Percentiles rank a stretch among this genome's conserved stretches.
Evolutionary conservation across 352 stramenopile species (phyloP).

Genomic region (Pythium aphanidermatum): DNA sequence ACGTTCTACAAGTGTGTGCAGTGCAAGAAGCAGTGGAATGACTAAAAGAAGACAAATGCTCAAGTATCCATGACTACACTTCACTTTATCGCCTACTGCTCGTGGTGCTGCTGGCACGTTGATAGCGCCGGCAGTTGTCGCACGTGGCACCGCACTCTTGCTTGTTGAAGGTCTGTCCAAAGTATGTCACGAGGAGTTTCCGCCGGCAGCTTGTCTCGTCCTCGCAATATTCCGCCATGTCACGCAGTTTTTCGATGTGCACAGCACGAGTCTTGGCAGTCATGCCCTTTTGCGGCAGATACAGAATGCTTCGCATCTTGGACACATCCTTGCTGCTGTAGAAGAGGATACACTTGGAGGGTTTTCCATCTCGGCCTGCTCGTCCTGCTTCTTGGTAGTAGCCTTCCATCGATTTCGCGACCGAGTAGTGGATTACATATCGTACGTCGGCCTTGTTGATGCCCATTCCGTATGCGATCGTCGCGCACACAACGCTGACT

Average conservation of each 20-base stretch:
- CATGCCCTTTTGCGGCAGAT: slow-evolving; percentile 75
- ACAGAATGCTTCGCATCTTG: slow-evolving; percentile 78
- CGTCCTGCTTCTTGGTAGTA: slow-evolving; percentile 98
- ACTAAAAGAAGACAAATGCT: slow-evolving; percentile 34
- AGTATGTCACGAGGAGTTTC: slow-evolving; percentile 72
- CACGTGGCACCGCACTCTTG: slow-evolving; percentile 52
- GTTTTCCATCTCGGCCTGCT: slow-evolving; percentile 93
- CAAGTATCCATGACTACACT: neutral
- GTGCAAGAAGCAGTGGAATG: slow-evolving; percentile 97
- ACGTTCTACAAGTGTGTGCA: slow-evolving; percentile 99
- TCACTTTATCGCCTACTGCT: slow-evolving; percentile 2
- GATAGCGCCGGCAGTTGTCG: slow-evolving; percentile 58
- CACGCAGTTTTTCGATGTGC: slow-evolving; percentile 71
- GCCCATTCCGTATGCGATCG: slow-evolving; percentile 94
- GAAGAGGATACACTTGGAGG: slow-evolving; percentile 89
- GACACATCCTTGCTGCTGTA: slow-evolving; percentile 82
- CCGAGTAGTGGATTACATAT: slow-evolving; percentile 91
- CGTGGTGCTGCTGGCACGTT: slow-evolving; percentile 21
- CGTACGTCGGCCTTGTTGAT: slow-evolving; percentile 95
- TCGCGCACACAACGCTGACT: slow-evolving; percentile 91
- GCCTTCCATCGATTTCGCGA: slow-evolving; percentile 92
- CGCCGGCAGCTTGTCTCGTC: slow-evolving; percentile 68
- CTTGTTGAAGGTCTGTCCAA: slow-evolving; percentile 67
- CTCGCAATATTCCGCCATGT: slow-evolving; percentile 79
- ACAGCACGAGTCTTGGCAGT: slow-evolving; percentile 58